These are phyloP conservation scores for Casuarina cunninghamiana DNA, from an alignment of 306 rosid genomes.

Conservation along the genomic window DNA sequence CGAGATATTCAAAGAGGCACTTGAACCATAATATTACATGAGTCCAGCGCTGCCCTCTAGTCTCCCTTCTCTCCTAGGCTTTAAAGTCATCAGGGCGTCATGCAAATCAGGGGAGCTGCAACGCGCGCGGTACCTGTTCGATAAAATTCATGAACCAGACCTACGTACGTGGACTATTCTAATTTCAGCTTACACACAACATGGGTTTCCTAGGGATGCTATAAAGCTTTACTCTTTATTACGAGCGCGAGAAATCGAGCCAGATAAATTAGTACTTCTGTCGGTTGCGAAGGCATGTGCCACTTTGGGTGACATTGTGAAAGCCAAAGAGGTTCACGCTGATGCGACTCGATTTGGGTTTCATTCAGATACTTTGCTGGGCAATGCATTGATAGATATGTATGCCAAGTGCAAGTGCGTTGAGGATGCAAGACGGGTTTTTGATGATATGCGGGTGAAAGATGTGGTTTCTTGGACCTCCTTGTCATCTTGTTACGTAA, in stretches of 20 bases:
- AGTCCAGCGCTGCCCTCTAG: constrained; percentile 35
- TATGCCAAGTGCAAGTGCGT: constrained; percentile 41
- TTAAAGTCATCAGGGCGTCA: constrained; percentile 28
- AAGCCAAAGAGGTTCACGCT: constrained; percentile 38
- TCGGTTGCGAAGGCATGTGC: constrained; percentile 51
- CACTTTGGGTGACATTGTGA: constrained; percentile 36
- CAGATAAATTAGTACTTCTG: constrained; percentile 32
- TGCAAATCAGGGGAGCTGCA: constrained; percentile 40
- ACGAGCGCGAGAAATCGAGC: constrained; percentile 27
- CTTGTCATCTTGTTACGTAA: constrained; percentile 37
- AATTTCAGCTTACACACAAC: constrained; percentile 43
- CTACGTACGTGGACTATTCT: constrained; percentile 43
- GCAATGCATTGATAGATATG: constrained; percentile 45
- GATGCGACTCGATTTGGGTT: constrained; percentile 34
- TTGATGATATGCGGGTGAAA: constrained; percentile 38
- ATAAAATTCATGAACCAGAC: constrained; percentile 45
- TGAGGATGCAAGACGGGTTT: constrained; percentile 41
- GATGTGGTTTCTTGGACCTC: constrained; percentile 52
- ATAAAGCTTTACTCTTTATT: constrained; percentile 32
- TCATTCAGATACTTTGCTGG: constrained; percentile 36
- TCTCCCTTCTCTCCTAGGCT: constrained; percentile 42
- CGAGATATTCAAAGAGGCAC: background rate
- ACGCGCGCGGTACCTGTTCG: constrained; percentile 53
- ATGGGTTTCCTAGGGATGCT: constrained; percentile 40
- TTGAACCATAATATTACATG: constrained; percentile 18